Percentiles rank a stretch among this genome's conserved stretches.
These are phyloP conservation scores for Alternaria novae-zelandiae DNA, from an alignment of 2,329 filamentous ascomycete species.

Conservation along the genomic window DNA sequence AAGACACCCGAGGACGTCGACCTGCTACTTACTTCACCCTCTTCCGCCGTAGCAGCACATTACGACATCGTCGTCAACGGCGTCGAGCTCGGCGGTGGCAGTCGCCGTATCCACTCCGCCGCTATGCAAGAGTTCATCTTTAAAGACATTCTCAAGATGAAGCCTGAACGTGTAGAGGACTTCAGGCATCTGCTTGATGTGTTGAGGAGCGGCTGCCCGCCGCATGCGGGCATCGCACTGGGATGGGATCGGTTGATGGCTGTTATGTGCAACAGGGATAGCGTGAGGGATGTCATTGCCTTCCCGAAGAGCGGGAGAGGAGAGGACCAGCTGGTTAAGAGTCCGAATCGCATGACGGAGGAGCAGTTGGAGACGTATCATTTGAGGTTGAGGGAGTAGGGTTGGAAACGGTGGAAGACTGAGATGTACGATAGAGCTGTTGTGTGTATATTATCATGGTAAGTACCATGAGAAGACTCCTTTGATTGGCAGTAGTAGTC, in stretches of 20 bases:
- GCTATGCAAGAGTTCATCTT: conserved; percentile 85
- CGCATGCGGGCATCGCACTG: conserved; percentile 90
- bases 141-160: conserved; percentile 81
- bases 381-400: conserved; percentile 44
- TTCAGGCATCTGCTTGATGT: conserved; percentile 87
- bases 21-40: conserved; percentile 73
- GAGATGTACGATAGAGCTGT: neutral
- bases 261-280: conserved; percentile 76
- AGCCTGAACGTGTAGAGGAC: conserved; percentile 71
- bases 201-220: conserved; percentile 84
- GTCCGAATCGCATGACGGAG: conserved; percentile 72
- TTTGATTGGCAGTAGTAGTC: neutral
- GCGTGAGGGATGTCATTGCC: conserved; percentile 90
- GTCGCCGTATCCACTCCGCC: conserved; percentile 86
- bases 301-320: conserved; percentile 95
- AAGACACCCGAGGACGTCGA: conserved; percentile 74
- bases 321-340: conserved; percentile 82
- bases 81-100: conserved; percentile 91
- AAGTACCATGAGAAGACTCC: neutral
- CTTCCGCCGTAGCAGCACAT: conserved; percentile 79
- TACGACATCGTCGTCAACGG: conserved; percentile 98
- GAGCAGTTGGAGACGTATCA: conserved; percentile 67
- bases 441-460: neutral
- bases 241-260: conserved; percentile 89
- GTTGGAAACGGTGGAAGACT: neutral